These are phyloP conservation scores for Solanum tacnaense DNA, from an alignment of 257 asterid species.

Conservation along the genomic window DNA sequence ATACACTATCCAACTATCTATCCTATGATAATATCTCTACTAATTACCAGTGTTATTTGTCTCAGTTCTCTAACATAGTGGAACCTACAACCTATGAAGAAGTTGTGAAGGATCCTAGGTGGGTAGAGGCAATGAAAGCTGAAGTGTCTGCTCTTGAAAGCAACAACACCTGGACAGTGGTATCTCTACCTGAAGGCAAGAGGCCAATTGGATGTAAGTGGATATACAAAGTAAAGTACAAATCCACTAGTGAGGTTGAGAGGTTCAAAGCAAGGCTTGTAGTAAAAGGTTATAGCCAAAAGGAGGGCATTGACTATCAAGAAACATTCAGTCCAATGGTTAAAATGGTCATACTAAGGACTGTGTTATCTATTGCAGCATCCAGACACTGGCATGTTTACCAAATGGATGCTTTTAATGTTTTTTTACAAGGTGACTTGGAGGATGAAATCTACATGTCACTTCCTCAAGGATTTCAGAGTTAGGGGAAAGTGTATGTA, in stretches of 20 bases:
- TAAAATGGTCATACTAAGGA: not conserved
- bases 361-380: too few species aligned
- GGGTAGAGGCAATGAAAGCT: not conserved
- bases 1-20: not conserved
- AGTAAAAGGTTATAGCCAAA: not conserved
- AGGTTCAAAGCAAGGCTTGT: not conserved
- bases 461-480: too few species aligned
- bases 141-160: not conserved
- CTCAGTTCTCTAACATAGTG: not conserved
- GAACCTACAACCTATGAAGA: not conserved
- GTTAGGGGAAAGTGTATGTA: not conserved
- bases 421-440: too few species aligned
- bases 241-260: not conserved
- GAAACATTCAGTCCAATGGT: not conserved
- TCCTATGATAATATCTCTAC: not conserved
- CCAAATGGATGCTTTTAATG: not conserved
- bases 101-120: not conserved
- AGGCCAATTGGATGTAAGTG: not conserved
- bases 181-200: not conserved
- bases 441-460: not conserved
- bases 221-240: too few species aligned
- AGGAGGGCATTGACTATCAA: not conserved
- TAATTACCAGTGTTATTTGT: too few species aligned
- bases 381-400: not conserved
- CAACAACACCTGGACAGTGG: not conserved